Base-by-base conservation (phyloP, 2,329 filamentous ascomycete genomes). In the Lecanicillium sp. region DNA sequence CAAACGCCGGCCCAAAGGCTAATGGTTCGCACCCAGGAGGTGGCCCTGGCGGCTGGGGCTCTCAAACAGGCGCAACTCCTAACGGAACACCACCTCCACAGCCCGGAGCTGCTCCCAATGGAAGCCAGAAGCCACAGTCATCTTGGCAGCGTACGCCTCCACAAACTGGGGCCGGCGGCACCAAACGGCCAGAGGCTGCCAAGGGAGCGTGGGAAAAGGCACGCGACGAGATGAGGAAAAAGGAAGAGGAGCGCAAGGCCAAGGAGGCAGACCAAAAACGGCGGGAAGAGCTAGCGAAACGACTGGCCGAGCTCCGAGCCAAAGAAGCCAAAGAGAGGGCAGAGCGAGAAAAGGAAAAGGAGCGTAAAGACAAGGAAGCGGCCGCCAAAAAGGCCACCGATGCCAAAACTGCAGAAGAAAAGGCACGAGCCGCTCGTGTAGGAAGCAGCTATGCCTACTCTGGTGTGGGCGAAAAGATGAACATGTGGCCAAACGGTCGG, bases 201-300 rank as follows among this genome's bases (percentile, higher is more conserved):
- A 72, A 70, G 50, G 64, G 66, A 8, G 66, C 74, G 1, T 84
- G 81, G 81, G 79, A 84, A 48, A 82, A 77, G 54, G 81, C 79
- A 4, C 68, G 80, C 39, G 81, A 85, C 51, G 80, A 84, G 47
- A 81, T 74, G 15, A 66, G 74, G 31, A 72, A 67, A 42, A 71
- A 72, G 40, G 79, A 82, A 47, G 79, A 81, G 46, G 77, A 83
- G 46, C 76, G 77, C 10, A 80, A 71, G 50, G 64, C 64, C 3
- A 72, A 68, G 45, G 76, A 79, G 46, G 77, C 74, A 3, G 79
- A 83, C 45, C 70, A 74, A 45, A 75, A 76, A 46, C 66, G 71
- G 45, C 71, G 69, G 29, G 74, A 78, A 25, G 74, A 77, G n/a
- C 61, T 70, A 3, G 64, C 71, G 27, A 69, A 63, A 41, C 61